Evolutionary conservation across 2,329 filamentous ascomycete species (phyloP), one percentile per base, ranked within the genome.

Genomic region (Mycocentrospora acerina): DNA sequence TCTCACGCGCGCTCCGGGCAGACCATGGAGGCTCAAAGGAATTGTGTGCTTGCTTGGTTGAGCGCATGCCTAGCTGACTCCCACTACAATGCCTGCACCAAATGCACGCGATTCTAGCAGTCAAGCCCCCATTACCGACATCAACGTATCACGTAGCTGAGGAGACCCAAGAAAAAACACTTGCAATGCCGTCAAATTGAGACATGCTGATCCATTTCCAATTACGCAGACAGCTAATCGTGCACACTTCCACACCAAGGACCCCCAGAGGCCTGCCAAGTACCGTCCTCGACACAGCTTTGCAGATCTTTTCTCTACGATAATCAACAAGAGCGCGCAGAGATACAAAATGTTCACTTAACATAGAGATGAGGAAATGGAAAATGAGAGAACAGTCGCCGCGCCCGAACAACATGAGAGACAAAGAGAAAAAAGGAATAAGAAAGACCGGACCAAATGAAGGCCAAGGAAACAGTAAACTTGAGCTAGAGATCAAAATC

Each of bases 391-490:
- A 43, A 40, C 50, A 35, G 50, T 42, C 50, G 36, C 44, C 46
- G 51, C 51, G 48, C 52, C 48, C 32, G 41, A 45, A 36, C 37
- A 16, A 43, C 40, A 44, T 42, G 42, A 57, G 47, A 57, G 42
- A 53, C 42, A 53, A 43, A 50, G 48, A 46, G 29, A 37, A 38
- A 38, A 46, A 45, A 55, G 42, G 42, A 51, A 47, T 46, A 41
- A 48, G 46, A 36, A 53, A 47, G 35, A 48, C 38, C 37, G 45
- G 53, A 42, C 51, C 31, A 49, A 44, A 48, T 42, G 50, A 48
- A 49, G 43, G 46, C 46, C 55, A 59, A 40, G 55, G 58, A 57
- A 57, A 34, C 59, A 62, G 45, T 57, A 59, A 57, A 61, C 26
- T 40, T 43, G 44, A 47, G 48, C 45, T 51, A 46, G 42, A 53